Conservation (phyloP, 805 yeast genomes). For the Barnettozyma pratensis region DNA sequence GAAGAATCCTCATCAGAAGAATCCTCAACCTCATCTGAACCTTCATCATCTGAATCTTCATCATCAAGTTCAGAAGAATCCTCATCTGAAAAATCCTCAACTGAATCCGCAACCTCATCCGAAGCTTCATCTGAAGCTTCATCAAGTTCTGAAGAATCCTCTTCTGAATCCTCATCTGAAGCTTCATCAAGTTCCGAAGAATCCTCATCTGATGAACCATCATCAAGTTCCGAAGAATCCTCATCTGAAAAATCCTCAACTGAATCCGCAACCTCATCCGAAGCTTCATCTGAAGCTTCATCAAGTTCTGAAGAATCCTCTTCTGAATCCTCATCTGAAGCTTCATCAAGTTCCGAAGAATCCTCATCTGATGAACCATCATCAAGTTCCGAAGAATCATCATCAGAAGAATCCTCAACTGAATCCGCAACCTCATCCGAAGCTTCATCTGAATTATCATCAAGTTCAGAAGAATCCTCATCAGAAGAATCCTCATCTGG, state of each 20-base stretch:
- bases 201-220: conserved; percentile 2
- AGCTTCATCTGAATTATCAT: not conserved
- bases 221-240: not conserved
- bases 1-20: conserved; percentile 1
- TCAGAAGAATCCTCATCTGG: not conserved
- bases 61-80: not conserved
- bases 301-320: not conserved
- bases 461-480: not conserved
- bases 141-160: not conserved
- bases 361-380: not conserved
- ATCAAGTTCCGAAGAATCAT: not conserved
- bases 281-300: not conserved
- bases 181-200: not conserved
- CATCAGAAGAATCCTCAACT: not conserved
- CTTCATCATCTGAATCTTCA: not conserved
- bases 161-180: not conserved
- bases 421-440: not conserved
- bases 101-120: not conserved
- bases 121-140: too few species aligned
- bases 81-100: not conserved
- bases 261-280: not conserved
- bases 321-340: not conserved
- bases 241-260: not conserved
- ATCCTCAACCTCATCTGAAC: not conserved
- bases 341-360: not conserved